Evolutionary conservation across 306 rosid genomes (phyloP).

Genomic region (Myrica gale): DNA sequence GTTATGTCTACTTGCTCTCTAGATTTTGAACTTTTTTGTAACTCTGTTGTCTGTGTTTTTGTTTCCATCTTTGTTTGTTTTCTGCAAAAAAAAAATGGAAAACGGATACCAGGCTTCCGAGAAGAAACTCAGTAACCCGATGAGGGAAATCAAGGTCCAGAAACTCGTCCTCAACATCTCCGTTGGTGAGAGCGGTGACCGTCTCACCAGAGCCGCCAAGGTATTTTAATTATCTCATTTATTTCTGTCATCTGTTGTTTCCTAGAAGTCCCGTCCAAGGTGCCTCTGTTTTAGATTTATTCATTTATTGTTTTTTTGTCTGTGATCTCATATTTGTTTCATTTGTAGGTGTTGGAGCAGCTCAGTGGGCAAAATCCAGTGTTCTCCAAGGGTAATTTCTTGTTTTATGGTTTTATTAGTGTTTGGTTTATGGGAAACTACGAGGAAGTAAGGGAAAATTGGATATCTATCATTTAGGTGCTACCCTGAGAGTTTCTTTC

Average conservation of each 20-base stretch:
- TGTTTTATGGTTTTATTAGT: not conserved
- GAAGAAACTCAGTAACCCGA: slow-evolving; percentile 68
- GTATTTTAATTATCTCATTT: slow-evolving; percentile 17
- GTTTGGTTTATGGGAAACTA: not conserved
- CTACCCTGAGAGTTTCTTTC: not conserved
- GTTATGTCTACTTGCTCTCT: not conserved
- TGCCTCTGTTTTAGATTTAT: too few species aligned
- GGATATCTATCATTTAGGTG: not conserved
- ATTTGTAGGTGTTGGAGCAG: slow-evolving; percentile 65
- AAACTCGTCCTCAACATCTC: slow-evolving; percentile 81
- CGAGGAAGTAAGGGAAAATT: not conserved
- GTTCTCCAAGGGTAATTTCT: slow-evolving; percentile 46
- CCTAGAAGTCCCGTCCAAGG: too few species aligned
- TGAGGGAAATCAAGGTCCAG: slow-evolving; percentile 82
- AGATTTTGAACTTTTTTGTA: not conserved
- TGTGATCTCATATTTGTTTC: not conserved
- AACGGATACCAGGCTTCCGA: slow-evolving; percentile 56
- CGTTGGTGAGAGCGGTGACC: slow-evolving; percentile 80
- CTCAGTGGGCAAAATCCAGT: slow-evolving; percentile 78
- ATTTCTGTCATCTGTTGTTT: not conserved
- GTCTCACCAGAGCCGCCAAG: slow-evolving; percentile 83
- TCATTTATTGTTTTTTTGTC: not conserved
- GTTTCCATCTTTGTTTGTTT: not conserved
- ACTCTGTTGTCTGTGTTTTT: not conserved
- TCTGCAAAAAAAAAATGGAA: slow-evolving; percentile 13